A percentile compares a stretch with the other conserved stretches of the same genome.
Evolutionary conservation across 139 green algal species (phyloP).

Genomic region (Micromonas commoda): DNA sequence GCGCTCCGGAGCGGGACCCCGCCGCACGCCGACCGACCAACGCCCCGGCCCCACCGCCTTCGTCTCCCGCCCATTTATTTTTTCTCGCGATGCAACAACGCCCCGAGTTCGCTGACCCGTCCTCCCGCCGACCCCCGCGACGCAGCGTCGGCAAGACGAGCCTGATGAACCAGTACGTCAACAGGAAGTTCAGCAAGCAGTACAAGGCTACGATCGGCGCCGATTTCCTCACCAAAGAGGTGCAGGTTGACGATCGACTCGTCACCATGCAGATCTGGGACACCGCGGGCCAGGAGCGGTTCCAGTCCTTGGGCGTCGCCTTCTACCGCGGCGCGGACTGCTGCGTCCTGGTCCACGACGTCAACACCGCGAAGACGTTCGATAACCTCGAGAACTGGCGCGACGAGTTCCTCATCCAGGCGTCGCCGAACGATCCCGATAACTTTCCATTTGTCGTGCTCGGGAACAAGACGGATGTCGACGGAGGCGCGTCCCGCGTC

Average conservation of each 20-base stretch:
- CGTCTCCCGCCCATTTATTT: too few species aligned
- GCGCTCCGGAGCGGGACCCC: too few species aligned
- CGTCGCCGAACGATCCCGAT: conserved; percentile 73
- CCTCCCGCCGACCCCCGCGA: background rate
- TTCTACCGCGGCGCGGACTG: conserved; percentile 98
- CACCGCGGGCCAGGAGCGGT: conserved; percentile 94
- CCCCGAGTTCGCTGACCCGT: conserved; percentile 1
- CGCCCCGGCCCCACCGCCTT: too few species aligned
- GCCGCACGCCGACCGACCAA: too few species aligned
- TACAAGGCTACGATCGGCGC: conserved; percentile 99
- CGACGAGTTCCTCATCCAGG: conserved; percentile 95
- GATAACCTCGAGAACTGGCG: conserved; percentile 97
- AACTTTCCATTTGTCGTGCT: conserved; percentile 98
- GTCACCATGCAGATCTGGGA: conserved; percentile 99
- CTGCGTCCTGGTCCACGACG: conserved; percentile 96
- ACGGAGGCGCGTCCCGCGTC: conserved; percentile 64
- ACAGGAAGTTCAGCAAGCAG: conserved; percentile 97
- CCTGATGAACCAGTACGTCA: conserved; percentile 96
- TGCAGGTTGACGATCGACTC: conserved; percentile 91
- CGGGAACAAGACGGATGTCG: conserved; percentile 97
- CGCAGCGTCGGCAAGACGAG: conserved; percentile 94
- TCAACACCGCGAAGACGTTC: conserved; percentile 91
- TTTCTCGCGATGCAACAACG: too few species aligned
- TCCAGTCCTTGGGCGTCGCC: conserved; percentile 91
- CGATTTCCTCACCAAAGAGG: conserved; percentile 98